Evolutionary conservation across 1,139 yeast species (phyloP).

Genomic region (Taphrina populina): DNA sequence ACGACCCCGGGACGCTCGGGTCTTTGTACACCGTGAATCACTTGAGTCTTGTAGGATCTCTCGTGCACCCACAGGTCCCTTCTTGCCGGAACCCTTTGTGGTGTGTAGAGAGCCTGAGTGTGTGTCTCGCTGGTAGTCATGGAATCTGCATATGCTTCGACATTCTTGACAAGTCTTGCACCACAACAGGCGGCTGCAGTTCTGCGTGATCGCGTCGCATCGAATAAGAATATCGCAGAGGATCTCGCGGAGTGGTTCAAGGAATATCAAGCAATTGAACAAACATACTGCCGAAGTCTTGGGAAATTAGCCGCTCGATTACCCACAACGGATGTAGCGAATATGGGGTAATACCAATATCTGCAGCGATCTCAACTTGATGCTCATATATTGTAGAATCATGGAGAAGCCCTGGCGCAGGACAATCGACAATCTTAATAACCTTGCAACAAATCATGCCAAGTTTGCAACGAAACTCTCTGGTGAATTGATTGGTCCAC

Average conservation of each 20-base stretch:
- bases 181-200: slow-evolving; percentile 24
- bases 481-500: slow-evolving; percentile 17
- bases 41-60: no score
- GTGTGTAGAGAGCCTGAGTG: no score
- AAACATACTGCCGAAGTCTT: slow-evolving; percentile 23
- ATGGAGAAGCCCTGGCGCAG: slow-evolving; percentile 32
- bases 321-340: slow-evolving; percentile 7
- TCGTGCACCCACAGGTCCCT: no score
- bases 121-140: slow-evolving; percentile 1
- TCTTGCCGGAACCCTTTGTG: no score
- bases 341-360: slow-evolving; percentile 19
- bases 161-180: slow-evolving; percentile 20
- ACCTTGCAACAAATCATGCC: slow-evolving; percentile 20
- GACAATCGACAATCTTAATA: slow-evolving; percentile 1
- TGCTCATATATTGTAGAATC: neutral
- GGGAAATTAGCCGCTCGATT: slow-evolving; percentile 24
- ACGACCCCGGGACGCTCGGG: no score
- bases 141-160: slow-evolving; percentile 31
- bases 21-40: no score
- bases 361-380: neutral
- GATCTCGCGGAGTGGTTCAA: slow-evolving; percentile 30
- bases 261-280: slow-evolving; percentile 25
- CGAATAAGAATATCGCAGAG: slow-evolving; percentile 13
- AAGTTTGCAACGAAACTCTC: slow-evolving; percentile 25
- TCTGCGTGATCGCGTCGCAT: slow-evolving; percentile 22